Conservation (phyloP, 148 eudicot genomes). For the Silene uniflora region DNA sequence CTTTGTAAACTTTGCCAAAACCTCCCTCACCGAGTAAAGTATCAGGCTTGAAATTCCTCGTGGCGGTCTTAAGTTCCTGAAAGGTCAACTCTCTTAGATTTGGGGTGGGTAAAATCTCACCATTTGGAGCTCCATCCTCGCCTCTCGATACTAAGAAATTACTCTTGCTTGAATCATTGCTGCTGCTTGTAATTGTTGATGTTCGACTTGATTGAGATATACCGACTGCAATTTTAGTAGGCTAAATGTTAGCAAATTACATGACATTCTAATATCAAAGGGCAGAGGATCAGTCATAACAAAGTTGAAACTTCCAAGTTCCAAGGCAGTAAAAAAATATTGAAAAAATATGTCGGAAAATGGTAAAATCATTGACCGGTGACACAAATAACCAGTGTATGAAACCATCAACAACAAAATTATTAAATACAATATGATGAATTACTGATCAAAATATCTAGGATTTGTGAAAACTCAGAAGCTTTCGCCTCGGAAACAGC, state of each 20-base stretch:
- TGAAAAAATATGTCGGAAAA: too few species aligned
- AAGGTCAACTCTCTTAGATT: slow-evolving; percentile 49
- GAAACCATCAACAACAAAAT: not conserved
- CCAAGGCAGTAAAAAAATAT: too few species aligned
- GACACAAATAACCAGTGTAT: too few species aligned
- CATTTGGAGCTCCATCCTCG: slow-evolving; percentile 32
- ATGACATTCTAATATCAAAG: not conserved
- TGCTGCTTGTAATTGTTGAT: slow-evolving; percentile 34
- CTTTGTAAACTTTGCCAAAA: slow-evolving; percentile 61
- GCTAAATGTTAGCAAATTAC: not conserved
- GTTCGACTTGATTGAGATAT: slow-evolving; percentile 42
- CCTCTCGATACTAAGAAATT: slow-evolving; percentile 45
- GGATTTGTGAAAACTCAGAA: not conserved
- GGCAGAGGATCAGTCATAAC: not conserved
- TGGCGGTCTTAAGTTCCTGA: slow-evolving; percentile 54
- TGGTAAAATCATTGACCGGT: too few species aligned
- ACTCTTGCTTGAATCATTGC: slow-evolving; percentile 45
- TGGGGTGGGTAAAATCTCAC: slow-evolving; percentile 45
- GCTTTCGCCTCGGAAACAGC: not conserved
- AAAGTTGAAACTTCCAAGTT: not conserved
- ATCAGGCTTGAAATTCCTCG: slow-evolving; percentile 53
- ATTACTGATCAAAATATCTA: not conserved
- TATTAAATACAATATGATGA: not conserved
- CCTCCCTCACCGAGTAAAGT: slow-evolving; percentile 50
- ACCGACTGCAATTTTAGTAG: slow-evolving; percentile 20